These are phyloP conservation scores for Halenospora varia DNA, from an alignment of 495 filamentous ascomycete genomes.

Conservation along the genomic window DNA sequence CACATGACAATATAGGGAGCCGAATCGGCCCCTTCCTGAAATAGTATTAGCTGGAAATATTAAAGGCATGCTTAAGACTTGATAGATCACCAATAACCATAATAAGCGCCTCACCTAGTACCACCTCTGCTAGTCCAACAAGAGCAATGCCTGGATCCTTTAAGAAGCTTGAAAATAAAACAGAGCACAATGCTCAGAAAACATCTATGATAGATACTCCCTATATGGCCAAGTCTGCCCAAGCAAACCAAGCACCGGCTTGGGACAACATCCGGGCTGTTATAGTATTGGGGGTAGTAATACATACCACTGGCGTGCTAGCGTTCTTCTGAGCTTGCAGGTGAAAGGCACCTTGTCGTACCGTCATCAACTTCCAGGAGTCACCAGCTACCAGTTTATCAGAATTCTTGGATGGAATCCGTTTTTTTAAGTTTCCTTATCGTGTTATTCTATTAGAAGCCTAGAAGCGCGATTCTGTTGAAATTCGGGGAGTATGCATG, in stretches of 20 bases:
- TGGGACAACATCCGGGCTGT: slow-evolving; percentile 32
- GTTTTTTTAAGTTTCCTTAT: no score
- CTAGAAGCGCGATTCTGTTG: no score
- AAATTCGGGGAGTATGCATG: no score
- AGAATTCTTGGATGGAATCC: no score
- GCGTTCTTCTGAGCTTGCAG: no score
- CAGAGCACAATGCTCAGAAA: neutral
- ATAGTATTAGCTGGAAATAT: slow-evolving; percentile 6
- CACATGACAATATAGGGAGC: neutral
- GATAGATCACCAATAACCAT: neutral
- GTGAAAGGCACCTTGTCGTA: no score
- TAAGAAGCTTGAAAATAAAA: slow-evolving; percentile 1
- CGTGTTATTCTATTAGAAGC: no score
- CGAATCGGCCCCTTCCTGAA: neutral
- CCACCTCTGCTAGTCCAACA: neutral
- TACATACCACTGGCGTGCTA: no score
- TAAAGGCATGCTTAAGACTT: neutral
- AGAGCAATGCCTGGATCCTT: slow-evolving; percentile 2
- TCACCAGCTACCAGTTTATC: no score
- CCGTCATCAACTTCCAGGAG: no score
- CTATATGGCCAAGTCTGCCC: slow-evolving; percentile 6
- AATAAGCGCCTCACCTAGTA: slow-evolving; percentile 1
- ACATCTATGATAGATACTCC: slow-evolving; percentile 3
- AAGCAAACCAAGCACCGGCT: slow-evolving; percentile 8
- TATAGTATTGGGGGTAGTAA: no score